Conservation (phyloP, 805 yeast genomes). For the Yarrowia osloensis region DNA sequence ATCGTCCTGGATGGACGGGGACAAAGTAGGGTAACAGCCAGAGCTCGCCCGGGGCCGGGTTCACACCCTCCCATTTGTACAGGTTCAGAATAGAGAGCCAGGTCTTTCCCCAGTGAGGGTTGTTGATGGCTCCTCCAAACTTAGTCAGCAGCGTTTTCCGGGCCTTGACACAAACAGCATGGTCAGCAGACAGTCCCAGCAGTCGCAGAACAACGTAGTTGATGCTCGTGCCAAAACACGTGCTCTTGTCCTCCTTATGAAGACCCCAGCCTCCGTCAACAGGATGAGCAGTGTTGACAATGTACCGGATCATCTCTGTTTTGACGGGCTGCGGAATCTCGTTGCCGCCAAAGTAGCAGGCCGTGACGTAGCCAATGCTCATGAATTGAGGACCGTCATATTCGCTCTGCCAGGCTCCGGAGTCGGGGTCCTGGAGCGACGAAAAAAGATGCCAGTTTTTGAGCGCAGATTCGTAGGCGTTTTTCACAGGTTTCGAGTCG, state of each 20-base stretch:
- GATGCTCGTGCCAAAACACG: constrained; percentile 91
- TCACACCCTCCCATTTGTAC: constrained; percentile 94
- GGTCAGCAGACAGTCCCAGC: constrained; percentile 71
- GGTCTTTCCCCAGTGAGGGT: constrained; percentile 97
- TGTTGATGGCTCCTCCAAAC: constrained; percentile 86
- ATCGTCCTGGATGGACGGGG: constrained; percentile 90
- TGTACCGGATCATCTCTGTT: constrained; percentile 75
- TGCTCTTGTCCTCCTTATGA: constrained; percentile 87
- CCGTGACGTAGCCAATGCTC: constrained; percentile 83
- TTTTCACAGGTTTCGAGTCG: constrained; percentile 38
- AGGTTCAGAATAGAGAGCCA: constrained; percentile 81
- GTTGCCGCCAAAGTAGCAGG: constrained; percentile 66
- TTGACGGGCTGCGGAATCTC: constrained; percentile 66
- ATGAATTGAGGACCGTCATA: constrained; percentile 98
- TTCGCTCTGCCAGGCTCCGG: constrained; percentile 89
- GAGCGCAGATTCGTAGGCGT: constrained; percentile 62
- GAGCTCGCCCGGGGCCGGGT: constrained; percentile 89
- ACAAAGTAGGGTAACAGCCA: constrained; percentile 81
- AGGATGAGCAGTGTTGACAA: constrained; percentile 91
- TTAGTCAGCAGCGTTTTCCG: constrained; percentile 58
- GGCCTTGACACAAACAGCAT: constrained; percentile 78
- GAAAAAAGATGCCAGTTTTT: constrained; percentile 74
- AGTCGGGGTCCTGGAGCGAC: constrained; percentile 66
- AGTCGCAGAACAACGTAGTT: constrained; percentile 82
- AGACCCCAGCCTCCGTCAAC: constrained; percentile 99